Evolutionary conservation across 768 basidiomycete genomes (phyloP).

Genomic region (Tricholoma flavovirens): DNA sequence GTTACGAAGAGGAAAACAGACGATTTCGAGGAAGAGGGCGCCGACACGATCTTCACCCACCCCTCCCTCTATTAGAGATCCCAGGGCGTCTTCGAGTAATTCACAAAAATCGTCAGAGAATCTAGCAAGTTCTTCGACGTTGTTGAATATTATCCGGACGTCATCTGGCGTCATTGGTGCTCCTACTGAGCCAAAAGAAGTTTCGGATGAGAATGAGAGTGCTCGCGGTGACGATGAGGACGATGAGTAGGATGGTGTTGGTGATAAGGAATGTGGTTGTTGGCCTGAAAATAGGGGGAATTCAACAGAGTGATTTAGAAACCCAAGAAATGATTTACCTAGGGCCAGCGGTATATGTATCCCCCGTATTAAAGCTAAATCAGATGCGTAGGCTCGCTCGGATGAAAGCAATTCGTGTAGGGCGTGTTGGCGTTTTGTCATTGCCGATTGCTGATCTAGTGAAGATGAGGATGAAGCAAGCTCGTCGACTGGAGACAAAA

Average conservation of each 20-base stretch:
- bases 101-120: slow-evolving; percentile 66
- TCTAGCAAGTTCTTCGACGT: slow-evolving; percentile 67
- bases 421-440: slow-evolving; percentile 73
- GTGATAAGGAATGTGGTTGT: slow-evolving; percentile 19
- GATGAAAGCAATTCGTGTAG: slow-evolving; percentile 73
- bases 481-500: slow-evolving; percentile 20
- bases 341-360: slow-evolving; percentile 76
- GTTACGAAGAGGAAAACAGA: slow-evolving; percentile 31
- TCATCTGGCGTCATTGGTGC: slow-evolving; percentile 72
- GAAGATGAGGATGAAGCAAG: slow-evolving; percentile 21
- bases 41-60: slow-evolving; percentile 68
- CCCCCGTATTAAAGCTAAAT: slow-evolving; percentile 71
- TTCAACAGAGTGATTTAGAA: too few relatives aligned
- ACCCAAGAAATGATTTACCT: slow-evolving; percentile 37
- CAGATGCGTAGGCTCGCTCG: slow-evolving; percentile 79
- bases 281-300: slow-evolving; percentile 25
- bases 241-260: slow-evolving; percentile 42
- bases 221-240: slow-evolving; percentile 47
- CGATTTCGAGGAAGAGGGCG: slow-evolving; percentile 60
- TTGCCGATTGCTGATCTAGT: slow-evolving; percentile 22
- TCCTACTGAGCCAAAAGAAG: slow-evolving; percentile 31
- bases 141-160: slow-evolving; percentile 66
- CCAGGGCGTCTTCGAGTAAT: slow-evolving; percentile 60
- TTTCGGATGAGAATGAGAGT: slow-evolving; percentile 45
- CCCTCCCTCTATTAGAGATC: slow-evolving; percentile 56